A percentile compares a stretch with the other conserved stretches of the same genome.
Evolutionary conservation across 2,329 filamentous ascomycete species (phyloP).

Genomic region (Taxawa tesnikishii): DNA sequence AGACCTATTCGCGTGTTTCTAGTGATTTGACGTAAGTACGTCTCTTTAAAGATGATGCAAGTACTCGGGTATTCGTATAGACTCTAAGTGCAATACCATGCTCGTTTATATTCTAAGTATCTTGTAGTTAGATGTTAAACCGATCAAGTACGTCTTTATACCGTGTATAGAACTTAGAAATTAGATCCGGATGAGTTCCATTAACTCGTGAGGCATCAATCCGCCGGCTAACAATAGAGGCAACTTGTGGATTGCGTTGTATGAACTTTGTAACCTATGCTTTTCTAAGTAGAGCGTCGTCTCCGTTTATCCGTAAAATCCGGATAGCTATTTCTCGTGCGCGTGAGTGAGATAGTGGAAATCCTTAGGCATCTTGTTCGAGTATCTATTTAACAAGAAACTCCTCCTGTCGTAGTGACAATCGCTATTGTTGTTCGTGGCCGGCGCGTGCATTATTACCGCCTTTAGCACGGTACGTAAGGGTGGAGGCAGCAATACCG

Average conservation of each 20-base stretch:
- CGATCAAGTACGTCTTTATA: background rate
- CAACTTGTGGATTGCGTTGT: conserved; percentile 2
- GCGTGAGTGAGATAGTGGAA: background rate
- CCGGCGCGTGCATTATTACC: background rate
- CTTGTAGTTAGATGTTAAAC: background rate
- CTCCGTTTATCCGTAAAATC: conserved; percentile 2
- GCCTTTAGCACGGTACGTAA: background rate
- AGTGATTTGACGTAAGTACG: conserved; percentile 4
- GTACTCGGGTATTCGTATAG: background rate
- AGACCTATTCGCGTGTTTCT: conserved; percentile 3
- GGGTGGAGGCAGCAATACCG: background rate
- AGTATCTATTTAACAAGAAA: conserved; percentile 3
- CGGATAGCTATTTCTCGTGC: background rate
- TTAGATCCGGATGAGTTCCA: conserved; percentile 1
- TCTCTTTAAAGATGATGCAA: background rate
- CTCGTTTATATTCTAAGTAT: conserved; percentile 3
- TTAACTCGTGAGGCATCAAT: conserved; percentile 1
- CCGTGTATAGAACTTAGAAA: background rate
- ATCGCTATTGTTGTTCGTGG: background rate
- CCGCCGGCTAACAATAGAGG: conserved; percentile 1
- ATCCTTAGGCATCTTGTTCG: conserved; percentile 1
- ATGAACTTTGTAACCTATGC: background rate
- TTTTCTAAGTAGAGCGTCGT: background rate
- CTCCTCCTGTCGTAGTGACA: conserved; percentile 1
- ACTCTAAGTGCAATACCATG: conserved; percentile 2